Base-by-base conservation (phyloP, 1,284 basidiomycete genomes). In the Malassezia brasiliensis region DNA sequence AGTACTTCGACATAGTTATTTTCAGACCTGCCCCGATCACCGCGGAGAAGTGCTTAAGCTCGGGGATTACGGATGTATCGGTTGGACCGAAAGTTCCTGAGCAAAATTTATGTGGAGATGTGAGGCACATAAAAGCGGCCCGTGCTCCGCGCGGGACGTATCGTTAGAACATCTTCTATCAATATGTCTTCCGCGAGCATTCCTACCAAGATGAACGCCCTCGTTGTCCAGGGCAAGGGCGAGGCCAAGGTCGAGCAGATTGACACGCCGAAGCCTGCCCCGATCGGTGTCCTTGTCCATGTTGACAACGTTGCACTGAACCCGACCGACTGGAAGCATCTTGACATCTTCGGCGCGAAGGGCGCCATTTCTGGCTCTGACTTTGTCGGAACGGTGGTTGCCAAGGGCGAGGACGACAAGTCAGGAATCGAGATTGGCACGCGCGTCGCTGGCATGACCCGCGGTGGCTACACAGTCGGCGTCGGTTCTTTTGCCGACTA, bases 301-400 rank as follows among this genome's bases (percentile, higher is more conserved):
- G 59, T 63, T 5, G 38, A 50, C n/a, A 58, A 63, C 19, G 61
- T 68, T 14, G 67, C 68, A 3, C 61, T 73, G 53, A 73, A 73
- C 57, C 70, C 70, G 6, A 71, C 70, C 10, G 70, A 73, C 50
- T 68, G 66, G 68, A 68, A 69, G 65, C 68, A 59, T 73, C 76
- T 68, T 72, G 74, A 76, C 71, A 47, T 66, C 40, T 52, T 70
- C n/a, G 52, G 63, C 2, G 74, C 64, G 62, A 65, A 72, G 10
- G 71, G 71, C 39, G 75, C 77, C 9, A 71, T 81, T 6, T 68
- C 82, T 10, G 84, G 84, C 5, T 77, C 75, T 17, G 84, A 86
- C 63, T 79, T 79, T 45, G 79, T 80, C 31, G 84, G 84, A 9
- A 75, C 78, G 3, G 79, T 85, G 20, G 79, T 78, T 20, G 76